Evolutionary conservation across 2,329 filamentous ascomycete species (phyloP).

Genomic region (Paraconiothyrium brasiliense): DNA sequence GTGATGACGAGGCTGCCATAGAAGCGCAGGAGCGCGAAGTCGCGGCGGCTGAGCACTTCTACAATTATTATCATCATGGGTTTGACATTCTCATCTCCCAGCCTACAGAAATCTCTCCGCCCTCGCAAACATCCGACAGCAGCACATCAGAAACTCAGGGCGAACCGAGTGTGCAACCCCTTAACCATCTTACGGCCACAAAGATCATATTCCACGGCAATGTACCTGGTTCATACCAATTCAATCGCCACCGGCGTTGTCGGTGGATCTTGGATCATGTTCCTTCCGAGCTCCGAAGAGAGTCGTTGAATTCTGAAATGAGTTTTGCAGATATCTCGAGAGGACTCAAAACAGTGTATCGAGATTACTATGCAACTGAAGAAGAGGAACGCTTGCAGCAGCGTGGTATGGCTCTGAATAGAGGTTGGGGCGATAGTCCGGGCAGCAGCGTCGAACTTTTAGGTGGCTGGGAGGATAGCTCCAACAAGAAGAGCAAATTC

Average conservation of each 20-base stretch:
- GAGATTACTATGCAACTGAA: conserved; percentile 67
- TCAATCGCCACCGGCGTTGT: conserved; percentile 90
- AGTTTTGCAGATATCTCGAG: conserved; percentile 67
- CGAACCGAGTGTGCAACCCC: conserved; percentile 41
- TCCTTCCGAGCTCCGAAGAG: conserved; percentile 52
- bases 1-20: conserved; percentile 56
- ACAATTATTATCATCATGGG: conserved; percentile 96
- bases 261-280: conserved; percentile 78
- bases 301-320: conserved; percentile 76
- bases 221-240: conserved; percentile 93
- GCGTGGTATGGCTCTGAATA: conserved; percentile 82
- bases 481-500: conserved; percentile 46
- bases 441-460: conserved; percentile 81
- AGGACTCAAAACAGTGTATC: conserved; percentile 75
- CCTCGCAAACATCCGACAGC: conserved; percentile 64
- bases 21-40: conserved; percentile 68
- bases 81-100: conserved; percentile 93
- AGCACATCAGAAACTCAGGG: conserved; percentile 41
- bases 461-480: conserved; percentile 74
- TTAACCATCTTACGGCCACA: conserved; percentile 79
- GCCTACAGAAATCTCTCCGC: conserved; percentile 64
- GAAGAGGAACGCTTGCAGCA: conserved; percentile 64
- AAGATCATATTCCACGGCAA: conserved; percentile 96
- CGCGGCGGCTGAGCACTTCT: conserved; percentile 78
- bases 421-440: conserved; percentile 90